phyloP scores from a whole-genome alignment of 2,329 filamentous ascomycete genomes.

The Rutstroemia sp. region DNA sequence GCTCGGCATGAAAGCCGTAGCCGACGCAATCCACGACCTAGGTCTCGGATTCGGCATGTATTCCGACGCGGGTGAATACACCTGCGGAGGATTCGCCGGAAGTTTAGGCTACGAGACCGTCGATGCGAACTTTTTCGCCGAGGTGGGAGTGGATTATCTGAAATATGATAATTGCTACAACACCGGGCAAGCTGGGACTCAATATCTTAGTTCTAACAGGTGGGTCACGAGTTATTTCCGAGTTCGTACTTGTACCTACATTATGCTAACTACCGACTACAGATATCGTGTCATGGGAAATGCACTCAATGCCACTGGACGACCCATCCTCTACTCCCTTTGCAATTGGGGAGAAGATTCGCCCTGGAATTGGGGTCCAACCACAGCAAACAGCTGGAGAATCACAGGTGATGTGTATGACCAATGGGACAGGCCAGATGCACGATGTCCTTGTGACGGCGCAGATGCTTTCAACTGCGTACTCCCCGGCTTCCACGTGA shows the following conservation, averaged over 20 bases:
- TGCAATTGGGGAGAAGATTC: constrained; percentile 45
- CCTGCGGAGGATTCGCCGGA: constrained; percentile 35
- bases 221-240: constrained; percentile 1
- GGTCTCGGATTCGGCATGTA: constrained; percentile 48
- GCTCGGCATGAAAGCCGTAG: constrained; percentile 39
- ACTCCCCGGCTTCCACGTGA: constrained; percentile 24
- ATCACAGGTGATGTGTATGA: constrained; percentile 34
- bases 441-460: constrained; percentile 35
- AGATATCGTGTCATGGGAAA: constrained; percentile 31
- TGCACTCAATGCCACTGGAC: constrained; percentile 30
- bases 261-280: too few species aligned
- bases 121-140: constrained; percentile 44
- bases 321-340: constrained; percentile 33
- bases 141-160: constrained; percentile 44
- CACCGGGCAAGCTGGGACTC: constrained; percentile 41
- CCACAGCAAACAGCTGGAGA: constrained; percentile 32
- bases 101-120: constrained; percentile 42
- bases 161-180: constrained; percentile 54
- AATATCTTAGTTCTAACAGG: constrained; percentile 34
- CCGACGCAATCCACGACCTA: constrained; percentile 39
- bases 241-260: background rate
- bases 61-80: constrained; percentile 37
- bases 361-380: constrained; percentile 32
- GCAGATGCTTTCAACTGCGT: constrained; percentile 26
- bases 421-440: constrained; percentile 34